Percentiles rank a stretch among this genome's conserved stretches.
These are phyloP conservation scores for Metarhizium guizhouense DNA, from an alignment of 2,329 filamentous ascomycete genomes.

Conservation along the genomic window DNA sequence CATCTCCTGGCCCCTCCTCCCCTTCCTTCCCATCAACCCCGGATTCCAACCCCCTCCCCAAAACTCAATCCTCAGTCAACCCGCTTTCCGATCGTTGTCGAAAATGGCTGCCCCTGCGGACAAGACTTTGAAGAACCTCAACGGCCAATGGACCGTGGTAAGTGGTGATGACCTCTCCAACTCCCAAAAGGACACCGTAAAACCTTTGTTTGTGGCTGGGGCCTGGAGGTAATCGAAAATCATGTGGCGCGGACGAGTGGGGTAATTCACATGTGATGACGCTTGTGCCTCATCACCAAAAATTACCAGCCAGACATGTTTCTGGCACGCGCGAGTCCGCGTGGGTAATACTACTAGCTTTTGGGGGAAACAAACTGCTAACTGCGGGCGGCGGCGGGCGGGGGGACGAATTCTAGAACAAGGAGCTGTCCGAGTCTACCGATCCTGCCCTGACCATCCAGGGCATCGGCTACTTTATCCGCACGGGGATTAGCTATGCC, in stretches of 20 bases:
- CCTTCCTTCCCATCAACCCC: not conserved
- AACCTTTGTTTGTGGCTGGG: not conserved
- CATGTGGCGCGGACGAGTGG: not conserved
- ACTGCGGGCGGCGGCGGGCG: not conserved
- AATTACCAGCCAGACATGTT: not conserved
- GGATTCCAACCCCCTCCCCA: not conserved
- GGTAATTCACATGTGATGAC: not conserved
- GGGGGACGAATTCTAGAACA: slow-evolving; percentile 50
- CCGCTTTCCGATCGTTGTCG: not conserved
- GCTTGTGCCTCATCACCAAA: not conserved
- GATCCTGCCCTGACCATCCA: slow-evolving; percentile 65
- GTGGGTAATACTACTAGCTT: too few species aligned
- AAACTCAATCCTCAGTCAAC: not conserved
- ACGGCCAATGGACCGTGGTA: slow-evolving; percentile 63
- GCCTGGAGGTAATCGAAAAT: not conserved
- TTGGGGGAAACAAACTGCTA: not conserved
- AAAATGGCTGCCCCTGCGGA: slow-evolving; percentile 62
- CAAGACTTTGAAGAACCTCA: slow-evolving; percentile 59
- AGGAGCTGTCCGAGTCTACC: slow-evolving; percentile 57
- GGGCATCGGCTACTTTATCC: slow-evolving; percentile 61
- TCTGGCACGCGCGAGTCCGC: too few species aligned
- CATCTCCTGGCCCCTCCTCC: not conserved
- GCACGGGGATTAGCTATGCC: slow-evolving; percentile 62
- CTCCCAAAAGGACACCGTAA: not conserved
- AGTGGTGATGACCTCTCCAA: slow-evolving; percentile 14